These are phyloP conservation scores for Solanum peruvianum DNA, from an alignment of 257 asterid genomes.

Conservation along the genomic window DNA sequence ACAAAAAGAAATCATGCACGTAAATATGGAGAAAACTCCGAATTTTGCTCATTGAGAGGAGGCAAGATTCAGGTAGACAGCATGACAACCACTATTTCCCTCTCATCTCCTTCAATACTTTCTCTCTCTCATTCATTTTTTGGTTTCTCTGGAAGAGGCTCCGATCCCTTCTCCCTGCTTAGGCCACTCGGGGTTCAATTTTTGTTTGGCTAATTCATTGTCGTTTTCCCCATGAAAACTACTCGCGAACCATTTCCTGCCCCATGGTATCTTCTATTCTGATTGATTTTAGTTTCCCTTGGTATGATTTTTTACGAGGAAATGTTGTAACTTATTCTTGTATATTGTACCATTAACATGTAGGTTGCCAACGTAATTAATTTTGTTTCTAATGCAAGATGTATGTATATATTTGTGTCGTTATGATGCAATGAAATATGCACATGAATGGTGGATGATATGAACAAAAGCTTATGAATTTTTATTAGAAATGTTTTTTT, in stretches of 20 bases:
- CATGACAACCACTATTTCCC: conserved; percentile 3
- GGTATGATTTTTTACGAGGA: not conserved
- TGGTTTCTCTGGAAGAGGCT: not conserved
- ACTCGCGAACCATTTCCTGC: not conserved
- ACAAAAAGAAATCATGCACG: not conserved
- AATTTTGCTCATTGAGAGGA: not conserved
- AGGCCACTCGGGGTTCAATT: not conserved
- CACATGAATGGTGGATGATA: not conserved
- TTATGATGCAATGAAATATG: not conserved
- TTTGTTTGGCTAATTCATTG: not conserved
- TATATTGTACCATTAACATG: not conserved
- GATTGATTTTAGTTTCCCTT: not conserved
- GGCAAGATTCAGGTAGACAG: not conserved
- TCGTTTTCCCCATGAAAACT: not conserved
- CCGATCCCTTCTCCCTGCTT: not conserved
- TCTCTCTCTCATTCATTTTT: not conserved
- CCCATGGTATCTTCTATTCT: not conserved
- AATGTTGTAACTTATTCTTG: not conserved
- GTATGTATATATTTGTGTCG: too few species aligned
- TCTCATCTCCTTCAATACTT: not conserved
- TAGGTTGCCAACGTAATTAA: not conserved
- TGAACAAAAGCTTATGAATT: not conserved
- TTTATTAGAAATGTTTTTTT: not conserved
- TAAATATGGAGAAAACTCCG: not conserved
- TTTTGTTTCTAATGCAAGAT: not conserved